Evolutionary conservation across 2,329 filamentous ascomycete species (phyloP).

Genomic region (Talaromyces albobiverticillius): DNA sequence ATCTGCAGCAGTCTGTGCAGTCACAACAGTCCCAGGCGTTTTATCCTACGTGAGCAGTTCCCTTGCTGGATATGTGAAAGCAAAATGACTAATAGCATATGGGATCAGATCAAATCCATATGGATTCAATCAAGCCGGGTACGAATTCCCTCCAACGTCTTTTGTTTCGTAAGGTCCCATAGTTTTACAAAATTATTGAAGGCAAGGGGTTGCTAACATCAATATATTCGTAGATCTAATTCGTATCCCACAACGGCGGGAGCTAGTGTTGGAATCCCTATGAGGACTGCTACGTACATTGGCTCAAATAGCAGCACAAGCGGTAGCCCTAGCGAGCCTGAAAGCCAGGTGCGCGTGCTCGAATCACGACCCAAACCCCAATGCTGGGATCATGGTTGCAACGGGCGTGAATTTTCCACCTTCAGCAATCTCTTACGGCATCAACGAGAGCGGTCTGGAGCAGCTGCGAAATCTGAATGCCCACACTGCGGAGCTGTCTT

Average conservation of each 20-base stretch:
- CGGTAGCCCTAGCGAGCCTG: conserved; percentile 26
- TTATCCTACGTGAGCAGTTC: conserved; percentile 21
- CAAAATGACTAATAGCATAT: conserved; percentile 14
- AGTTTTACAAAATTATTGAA: background rate
- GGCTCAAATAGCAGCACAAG: background rate
- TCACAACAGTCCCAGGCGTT: conserved; percentile 23
- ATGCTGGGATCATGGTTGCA: conserved; percentile 97
- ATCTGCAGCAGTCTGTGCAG: conserved; percentile 16
- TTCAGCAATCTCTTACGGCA: conserved; percentile 93
- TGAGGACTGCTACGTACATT: conserved; percentile 20
- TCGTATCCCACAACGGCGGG: conserved; percentile 7
- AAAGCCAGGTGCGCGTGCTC: conserved; percentile 62
- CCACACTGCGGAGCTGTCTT: conserved; percentile 92
- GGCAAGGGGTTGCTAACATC: background rate
- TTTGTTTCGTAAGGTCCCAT: conserved; percentile 28
- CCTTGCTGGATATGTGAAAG: conserved; percentile 13
- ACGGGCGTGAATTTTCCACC: conserved; percentile 90
- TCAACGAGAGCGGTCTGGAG: conserved; percentile 90
- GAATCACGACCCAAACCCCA: conserved; percentile 85
- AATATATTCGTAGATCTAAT: conserved; percentile 7
- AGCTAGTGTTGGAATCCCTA: conserved; percentile 6
- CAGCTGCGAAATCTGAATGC: conserved; percentile 82
- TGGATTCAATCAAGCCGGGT: conserved; percentile 31
- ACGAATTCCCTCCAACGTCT: conserved; percentile 31
- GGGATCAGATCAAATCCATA: conserved; percentile 28